Base-by-base conservation (phyloP, 208 protist species). In the Leishmania arabica region DNA sequence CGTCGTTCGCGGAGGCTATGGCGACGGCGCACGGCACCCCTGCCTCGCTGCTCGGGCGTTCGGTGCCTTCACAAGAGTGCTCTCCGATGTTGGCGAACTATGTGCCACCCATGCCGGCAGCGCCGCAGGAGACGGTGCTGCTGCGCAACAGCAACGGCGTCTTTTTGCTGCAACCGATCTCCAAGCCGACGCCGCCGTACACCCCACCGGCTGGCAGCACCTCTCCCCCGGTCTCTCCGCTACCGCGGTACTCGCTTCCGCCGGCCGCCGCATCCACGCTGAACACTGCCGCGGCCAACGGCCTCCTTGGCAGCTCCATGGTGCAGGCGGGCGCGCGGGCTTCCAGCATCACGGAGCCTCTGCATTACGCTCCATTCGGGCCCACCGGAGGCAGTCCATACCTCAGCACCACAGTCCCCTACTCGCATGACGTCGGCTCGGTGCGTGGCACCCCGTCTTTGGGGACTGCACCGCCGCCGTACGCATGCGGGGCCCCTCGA, bases 121-220 rank as follows among this genome's bases (percentile, higher is more conserved):
- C 84, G 3, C 86, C 86, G 69, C 87, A 87, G 76, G 93, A 97
- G 71, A 83, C 88, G 17, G 91, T 97, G 78, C 78, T 97, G 37
- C 84, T 97, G 65, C 92, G 93, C 82, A 97, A 95, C 80, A 74
- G 80, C 51, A 91, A 95, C 78, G 93, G 93, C n/a, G 88, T 97
- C 9, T 97, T 97, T 78, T 75, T 97, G 31, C 84, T 97, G 79
- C 86, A 93, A 56, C 89, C 92, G 5, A 66, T 89, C 47, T 86
- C 87, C 37, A 90, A 92, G 81, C 84, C 86, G 17, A 91, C 89
- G 62, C 91, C 92, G 80, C 91, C 90, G 66, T 97, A 95, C 89
- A 94, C 90, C 11, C 92, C 93, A 34, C 86, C 58, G 34, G 80
- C 72, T 68, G 81, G 80, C 51, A 79, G 78, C 82, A 77, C 80